Evolutionary conservation across 129 eudicot species (phyloP), one percentile per base, ranked within the genome.

Genomic region (Glebionis coronaria): DNA sequence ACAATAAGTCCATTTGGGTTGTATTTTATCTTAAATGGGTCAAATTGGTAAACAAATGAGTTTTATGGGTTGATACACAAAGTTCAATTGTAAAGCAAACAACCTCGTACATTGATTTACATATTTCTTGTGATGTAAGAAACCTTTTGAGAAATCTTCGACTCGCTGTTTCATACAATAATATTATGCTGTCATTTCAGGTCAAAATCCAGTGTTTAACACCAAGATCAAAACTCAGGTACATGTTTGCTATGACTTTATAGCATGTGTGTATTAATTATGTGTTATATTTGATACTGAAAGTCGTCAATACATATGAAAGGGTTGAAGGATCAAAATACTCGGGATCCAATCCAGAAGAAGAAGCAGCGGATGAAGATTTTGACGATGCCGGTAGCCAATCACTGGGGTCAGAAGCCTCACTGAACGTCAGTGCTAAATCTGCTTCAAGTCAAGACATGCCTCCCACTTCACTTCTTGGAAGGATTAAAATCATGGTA

Each of bases 131-230:
- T 4, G 38, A 6, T 31, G 38, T 31, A 31, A 31, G 5, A 3
- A 31, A 4, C 38, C 0, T 4, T 29, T 29, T 31, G 38, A 1
- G 6, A 4, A 31, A 59, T 59, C 46, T 59, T 61, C 4, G 27
- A 61, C 29, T 16, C 49, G 10, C 4, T 51, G 55, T 16, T 51
- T 78, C 38, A 4, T 5, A 4, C 38, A 31, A 31, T 31, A n/a
- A n/a, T 23, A 23, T 35, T 5, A 35, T 35, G 40, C 40, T 35
- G 40, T 35, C 40, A 35, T 35, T 51, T 40, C 86, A 90, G 97
- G 86, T 86, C 66, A 81, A 90, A 84, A 76, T 90, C 52, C 95
- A 90, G 12, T 84, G 97, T 73, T 63, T 78, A 55, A 78, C 85
- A 44, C 80, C 88, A 61, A 74, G 86, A 82, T 73, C 83, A 31